Conservation (phyloP, 805 yeast genomes). For the Clavispora carvajalis region DNA sequence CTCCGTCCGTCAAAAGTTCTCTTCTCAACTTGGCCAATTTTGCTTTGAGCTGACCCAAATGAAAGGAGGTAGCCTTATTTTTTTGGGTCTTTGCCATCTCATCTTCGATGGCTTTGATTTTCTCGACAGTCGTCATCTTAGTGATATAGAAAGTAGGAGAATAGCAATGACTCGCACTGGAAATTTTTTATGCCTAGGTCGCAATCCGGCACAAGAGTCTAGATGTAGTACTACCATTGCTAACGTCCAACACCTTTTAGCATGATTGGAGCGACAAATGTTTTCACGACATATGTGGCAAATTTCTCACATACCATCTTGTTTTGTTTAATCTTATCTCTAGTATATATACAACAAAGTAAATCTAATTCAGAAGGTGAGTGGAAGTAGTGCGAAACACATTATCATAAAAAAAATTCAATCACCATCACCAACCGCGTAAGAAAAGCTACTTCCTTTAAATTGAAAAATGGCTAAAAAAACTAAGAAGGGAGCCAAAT, state of each 20-base stretch:
- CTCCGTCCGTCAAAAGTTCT: slow-evolving; percentile 68
- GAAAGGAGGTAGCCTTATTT: slow-evolving; percentile 96
- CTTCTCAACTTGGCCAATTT: slow-evolving; percentile 92
- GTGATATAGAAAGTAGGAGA: not conserved
- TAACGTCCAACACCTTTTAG: not conserved
- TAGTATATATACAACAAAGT: too few relatives aligned
- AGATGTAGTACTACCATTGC: not conserved
- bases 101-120: slow-evolving; percentile 85
- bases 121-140: slow-evolving; percentile 44
- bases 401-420: slow-evolving; percentile 12
- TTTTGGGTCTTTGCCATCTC: slow-evolving; percentile 98
- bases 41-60: slow-evolving; percentile 95
- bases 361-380: not conserved
- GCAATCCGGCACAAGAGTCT: not conserved
- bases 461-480: slow-evolving; percentile 37
- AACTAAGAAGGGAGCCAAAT: slow-evolving; percentile 52
- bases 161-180: not conserved
- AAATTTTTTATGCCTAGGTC: not conserved
- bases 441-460: not conserved
- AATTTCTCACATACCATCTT: too few relatives aligned
- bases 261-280: too few relatives aligned
- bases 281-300: too few relatives aligned
- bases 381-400: not conserved
- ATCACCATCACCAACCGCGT: not conserved
- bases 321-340: too few relatives aligned